Percentiles rank a stretch among this genome's conserved stretches.
phyloP scores from a whole-genome alignment of 2,329 filamentous ascomycete species.

The Periconia macrospinosa region DNA sequence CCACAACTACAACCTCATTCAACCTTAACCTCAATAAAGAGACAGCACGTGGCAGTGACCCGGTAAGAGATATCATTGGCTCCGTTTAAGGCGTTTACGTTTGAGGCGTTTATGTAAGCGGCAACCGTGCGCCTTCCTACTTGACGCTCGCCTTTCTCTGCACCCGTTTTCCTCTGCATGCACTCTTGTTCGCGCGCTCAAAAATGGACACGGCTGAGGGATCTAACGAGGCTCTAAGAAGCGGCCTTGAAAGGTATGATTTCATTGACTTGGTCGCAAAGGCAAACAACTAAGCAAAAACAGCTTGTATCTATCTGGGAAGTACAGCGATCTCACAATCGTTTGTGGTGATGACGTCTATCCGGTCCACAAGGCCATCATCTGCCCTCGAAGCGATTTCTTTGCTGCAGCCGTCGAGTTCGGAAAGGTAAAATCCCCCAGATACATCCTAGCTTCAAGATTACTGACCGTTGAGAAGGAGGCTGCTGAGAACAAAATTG shows the following conservation, averaged over 20 bases:
- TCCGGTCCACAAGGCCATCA: background rate
- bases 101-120: too few species aligned
- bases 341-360: constrained; percentile 3
- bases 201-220: too few species aligned
- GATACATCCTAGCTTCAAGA: background rate
- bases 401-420: background rate
- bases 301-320: constrained; percentile 1
- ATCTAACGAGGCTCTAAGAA: background rate
- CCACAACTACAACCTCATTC: too few species aligned
- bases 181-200: too few species aligned
- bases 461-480: constrained; percentile 1
- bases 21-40: too few species aligned
- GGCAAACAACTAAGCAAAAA: background rate
- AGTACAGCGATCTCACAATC: constrained; percentile 9
- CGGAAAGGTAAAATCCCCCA: background rate
- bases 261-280: background rate
- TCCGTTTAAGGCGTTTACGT: too few species aligned
- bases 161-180: background rate
- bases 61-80: too few species aligned
- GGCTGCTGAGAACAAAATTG: background rate
- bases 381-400: constrained; percentile 1
- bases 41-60: too few species aligned
- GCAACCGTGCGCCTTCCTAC: too few species aligned
- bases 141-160: too few species aligned
- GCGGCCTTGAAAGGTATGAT: background rate